Evolutionary conservation across 371 early-diverging fungal species (phyloP), one percentile per base, ranked within the genome.

Genomic region (Mucor racemosus): DNA sequence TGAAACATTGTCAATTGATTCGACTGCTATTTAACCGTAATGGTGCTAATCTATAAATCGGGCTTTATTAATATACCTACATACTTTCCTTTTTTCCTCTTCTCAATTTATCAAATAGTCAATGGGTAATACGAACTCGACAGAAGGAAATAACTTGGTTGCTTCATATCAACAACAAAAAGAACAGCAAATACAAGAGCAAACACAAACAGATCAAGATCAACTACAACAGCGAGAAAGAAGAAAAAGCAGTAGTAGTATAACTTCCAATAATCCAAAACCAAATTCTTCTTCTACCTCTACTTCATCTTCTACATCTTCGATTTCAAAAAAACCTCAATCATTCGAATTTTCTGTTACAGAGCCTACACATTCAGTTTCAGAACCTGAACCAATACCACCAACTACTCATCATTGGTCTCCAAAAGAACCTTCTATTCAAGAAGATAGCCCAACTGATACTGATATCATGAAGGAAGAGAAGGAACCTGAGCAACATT

Each of bases 91-190:
- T 50, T 53, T 53, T 53, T 53, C 31, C 53, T 31, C 14, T 53
- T 31, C 14, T 53, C 10, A 31, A 4, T 31, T 53, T 13, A 31
- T 31, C 53, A 58, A 40, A 58, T 14, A 39, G 44, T 64, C 57
- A 54, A 67, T 67, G 72, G 72, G 72, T 62, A 72, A 72, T 55
- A 65, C 72, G 6, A 65, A 68, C 62, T 72, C 72, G 53, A 67
- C 65, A 9, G 71, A 71, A 66, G 57, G 59, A 34, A 63, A 50
- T 60, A 53, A 54, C 60, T 10, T 33, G 39, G 63, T 41, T 62
- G 21, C 63, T 62, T 62, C 62, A 13, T 21, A 34, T 38, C 53
- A 62, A 21, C 36, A 58, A 17, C 5, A 10, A 9, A 58, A 14
- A 39, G 39, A 58, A 44, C 44, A 60, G 26, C 44, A 26, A 14